Evolutionary conservation across 495 filamentous ascomycete species (phyloP).

Genomic region (Choiromyces venosus): DNA sequence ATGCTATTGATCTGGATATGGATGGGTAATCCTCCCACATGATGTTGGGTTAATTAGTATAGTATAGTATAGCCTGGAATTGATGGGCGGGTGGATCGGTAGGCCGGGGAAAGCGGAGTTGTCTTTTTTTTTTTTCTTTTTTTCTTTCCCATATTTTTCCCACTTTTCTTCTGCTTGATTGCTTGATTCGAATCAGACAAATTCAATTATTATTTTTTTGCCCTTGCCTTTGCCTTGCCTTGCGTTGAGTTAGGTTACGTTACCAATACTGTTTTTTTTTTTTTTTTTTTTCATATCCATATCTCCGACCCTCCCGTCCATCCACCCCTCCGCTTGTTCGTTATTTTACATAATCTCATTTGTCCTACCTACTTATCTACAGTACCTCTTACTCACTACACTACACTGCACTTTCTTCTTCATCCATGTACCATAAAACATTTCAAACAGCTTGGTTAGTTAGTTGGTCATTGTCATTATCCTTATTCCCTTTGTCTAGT

Average conservation of each 20-base stretch:
- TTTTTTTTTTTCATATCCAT: background rate
- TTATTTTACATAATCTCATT: slow-evolving; percentile 1
- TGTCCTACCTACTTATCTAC: background rate
- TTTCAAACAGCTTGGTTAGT: too few species aligned
- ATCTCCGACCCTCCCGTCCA: too few species aligned
- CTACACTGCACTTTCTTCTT: background rate
- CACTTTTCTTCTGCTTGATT: background rate
- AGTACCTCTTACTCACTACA: background rate
- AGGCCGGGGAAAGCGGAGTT: slow-evolving; percentile 4
- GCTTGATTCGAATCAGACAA: background rate
- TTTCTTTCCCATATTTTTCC: background rate
- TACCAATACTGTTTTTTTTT: background rate
- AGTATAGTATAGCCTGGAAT: slow-evolving; percentile 4
- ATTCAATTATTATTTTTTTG: background rate
- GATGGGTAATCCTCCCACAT: slow-evolving; percentile 25
- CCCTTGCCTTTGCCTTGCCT: too few species aligned
- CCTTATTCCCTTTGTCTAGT: background rate
- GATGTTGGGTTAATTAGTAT: slow-evolving; percentile 9
- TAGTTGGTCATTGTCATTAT: background rate
- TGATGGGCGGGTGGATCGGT: too few species aligned
- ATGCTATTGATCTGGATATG: slow-evolving; percentile 78
- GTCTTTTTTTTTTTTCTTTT: slow-evolving; percentile 15
- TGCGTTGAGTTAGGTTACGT: background rate
- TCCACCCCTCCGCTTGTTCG: background rate
- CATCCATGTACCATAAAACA: background rate